A percentile compares a stretch with the other conserved stretches of the same genome.
Evolutionary conservation across 208 protist species (phyloP).

Genomic region (Jaenimonas drosophilae): DNA sequence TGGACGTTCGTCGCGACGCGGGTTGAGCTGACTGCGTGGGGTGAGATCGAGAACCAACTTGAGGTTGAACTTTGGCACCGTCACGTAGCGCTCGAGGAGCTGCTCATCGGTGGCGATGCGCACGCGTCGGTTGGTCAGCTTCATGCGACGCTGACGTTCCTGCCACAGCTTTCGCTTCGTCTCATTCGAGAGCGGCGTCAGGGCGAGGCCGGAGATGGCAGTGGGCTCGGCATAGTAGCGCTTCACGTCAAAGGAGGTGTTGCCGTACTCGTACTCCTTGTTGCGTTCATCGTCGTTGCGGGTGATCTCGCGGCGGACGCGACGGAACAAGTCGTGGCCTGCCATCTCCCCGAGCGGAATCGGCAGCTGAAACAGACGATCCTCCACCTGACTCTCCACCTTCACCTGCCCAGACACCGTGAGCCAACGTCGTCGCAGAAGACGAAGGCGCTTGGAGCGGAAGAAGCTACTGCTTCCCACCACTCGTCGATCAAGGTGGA

Average conservation of each 20-base stretch:
- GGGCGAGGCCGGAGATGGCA: slow-evolving; percentile 34
- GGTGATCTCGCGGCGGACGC: slow-evolving; percentile 11
- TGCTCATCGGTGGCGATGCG: slow-evolving; percentile 50
- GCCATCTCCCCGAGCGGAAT: slow-evolving; percentile 50
- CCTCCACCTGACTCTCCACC: slow-evolving; percentile 30
- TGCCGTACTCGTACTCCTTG: slow-evolving; percentile 9
- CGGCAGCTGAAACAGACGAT: slow-evolving; percentile 25
- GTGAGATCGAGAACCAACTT: slow-evolving; percentile 22
- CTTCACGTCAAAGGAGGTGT: slow-evolving; percentile 14
- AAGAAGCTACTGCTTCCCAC: no score
- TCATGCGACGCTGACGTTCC: slow-evolving; percentile 32
- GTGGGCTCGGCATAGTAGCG: slow-evolving; percentile 25
- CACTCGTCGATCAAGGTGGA: no score
- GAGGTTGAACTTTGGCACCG: slow-evolving; percentile 43
- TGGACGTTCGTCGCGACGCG: slow-evolving; percentile 45
- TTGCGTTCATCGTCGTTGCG: slow-evolving; percentile 9
- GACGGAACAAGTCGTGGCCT: slow-evolving; percentile 13
- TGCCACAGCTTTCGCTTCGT: slow-evolving; percentile 61
- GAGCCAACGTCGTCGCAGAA: slow-evolving; percentile 60
- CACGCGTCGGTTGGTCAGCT: slow-evolving; percentile 15
- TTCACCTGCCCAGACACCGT: slow-evolving; percentile 11
- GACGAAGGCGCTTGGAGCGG: slow-evolving; percentile 16
- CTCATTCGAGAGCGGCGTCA: slow-evolving; percentile 38
- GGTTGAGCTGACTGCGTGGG: slow-evolving; percentile 69
- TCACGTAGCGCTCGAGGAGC: slow-evolving; percentile 39